A percentile compares a stretch with the other conserved stretches of the same genome.
phyloP scores from a whole-genome alignment of 108 stramenopile species.

The Nitzschia sp. region DNA sequence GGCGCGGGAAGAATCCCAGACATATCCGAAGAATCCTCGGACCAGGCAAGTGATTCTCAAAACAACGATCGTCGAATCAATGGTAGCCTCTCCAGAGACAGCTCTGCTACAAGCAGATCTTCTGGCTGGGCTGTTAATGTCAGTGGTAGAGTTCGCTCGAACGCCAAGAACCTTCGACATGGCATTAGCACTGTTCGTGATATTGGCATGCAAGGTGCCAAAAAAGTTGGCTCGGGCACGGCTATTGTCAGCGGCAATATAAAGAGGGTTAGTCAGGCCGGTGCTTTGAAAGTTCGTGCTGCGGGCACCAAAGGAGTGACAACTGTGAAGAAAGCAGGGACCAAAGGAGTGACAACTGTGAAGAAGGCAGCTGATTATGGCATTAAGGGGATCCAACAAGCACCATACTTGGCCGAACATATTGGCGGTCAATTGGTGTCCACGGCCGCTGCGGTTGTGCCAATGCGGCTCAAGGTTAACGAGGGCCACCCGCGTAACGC shows the following conservation, averaged over 20 bases:
- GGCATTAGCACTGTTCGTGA: not conserved
- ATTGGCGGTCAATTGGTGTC: not conserved
- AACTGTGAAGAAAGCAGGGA: not conserved
- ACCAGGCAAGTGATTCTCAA: not conserved
- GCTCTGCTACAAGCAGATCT: not conserved
- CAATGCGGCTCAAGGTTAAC: not conserved
- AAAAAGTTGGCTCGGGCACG: not conserved
- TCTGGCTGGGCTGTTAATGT: not conserved
- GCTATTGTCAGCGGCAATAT: not conserved
- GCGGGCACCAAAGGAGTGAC: not conserved
- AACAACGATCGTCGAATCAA: not conserved
- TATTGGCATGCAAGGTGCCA: not conserved
- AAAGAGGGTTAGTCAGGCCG: conserved; percentile 9
- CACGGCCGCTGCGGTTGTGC: conserved; percentile 12
- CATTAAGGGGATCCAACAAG: conserved; percentile 1
- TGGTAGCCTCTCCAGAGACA: not conserved
- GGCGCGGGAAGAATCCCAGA: not conserved
- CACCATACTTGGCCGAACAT: conserved; percentile 2
- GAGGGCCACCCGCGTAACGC: conserved; percentile 29
- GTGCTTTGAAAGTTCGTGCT: not conserved
- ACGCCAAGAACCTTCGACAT: too few relatives aligned
- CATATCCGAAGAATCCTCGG: not conserved
- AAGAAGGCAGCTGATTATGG: conserved; percentile 19
- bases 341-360: conserved; percentile 1
- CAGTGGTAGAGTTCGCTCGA: too few relatives aligned